Evolutionary conservation across 2,329 filamentous ascomycete genomes (phyloP).

Genomic region (Ascochyta rabiei): DNA sequence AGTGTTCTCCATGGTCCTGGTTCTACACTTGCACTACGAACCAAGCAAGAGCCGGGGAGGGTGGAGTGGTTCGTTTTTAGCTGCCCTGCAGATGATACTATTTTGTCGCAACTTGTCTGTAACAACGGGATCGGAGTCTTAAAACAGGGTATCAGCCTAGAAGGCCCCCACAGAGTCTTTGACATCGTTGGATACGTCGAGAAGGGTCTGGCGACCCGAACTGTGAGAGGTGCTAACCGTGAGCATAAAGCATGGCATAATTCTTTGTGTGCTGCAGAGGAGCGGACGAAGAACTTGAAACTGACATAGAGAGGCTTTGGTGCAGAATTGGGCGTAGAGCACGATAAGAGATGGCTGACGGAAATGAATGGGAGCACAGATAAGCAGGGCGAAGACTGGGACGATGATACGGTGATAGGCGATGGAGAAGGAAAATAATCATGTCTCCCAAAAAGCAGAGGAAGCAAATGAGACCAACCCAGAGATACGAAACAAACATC

Average conservation of each 20-base stretch:
- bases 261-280: constrained; percentile 25
- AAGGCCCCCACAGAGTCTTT: constrained; percentile 20
- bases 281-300: constrained; percentile 42
- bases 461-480: not conserved
- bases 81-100: not conserved
- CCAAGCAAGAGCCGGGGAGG: not conserved
- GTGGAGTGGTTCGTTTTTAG: constrained; percentile 35
- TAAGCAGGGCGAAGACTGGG: not conserved
- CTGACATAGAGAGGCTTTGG: constrained; percentile 20
- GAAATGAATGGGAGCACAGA: not conserved
- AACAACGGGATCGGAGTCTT: not conserved
- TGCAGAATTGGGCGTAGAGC: constrained; percentile 7
- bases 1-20: constrained; percentile 23
- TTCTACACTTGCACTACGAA: constrained; percentile 32
- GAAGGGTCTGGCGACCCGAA: constrained; percentile 13
- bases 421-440: not conserved
- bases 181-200: constrained; percentile 24
- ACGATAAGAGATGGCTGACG: not conserved
- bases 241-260: constrained; percentile 32
- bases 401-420: not conserved
- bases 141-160: not conserved
- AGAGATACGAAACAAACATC: not conserved
- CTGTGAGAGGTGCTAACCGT: constrained; percentile 9
- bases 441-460: not conserved
- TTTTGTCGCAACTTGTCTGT: constrained; percentile 10